phyloP scores from a whole-genome alignment of 352 stramenopile species.

The Globisporangium cederbergense region DNA sequence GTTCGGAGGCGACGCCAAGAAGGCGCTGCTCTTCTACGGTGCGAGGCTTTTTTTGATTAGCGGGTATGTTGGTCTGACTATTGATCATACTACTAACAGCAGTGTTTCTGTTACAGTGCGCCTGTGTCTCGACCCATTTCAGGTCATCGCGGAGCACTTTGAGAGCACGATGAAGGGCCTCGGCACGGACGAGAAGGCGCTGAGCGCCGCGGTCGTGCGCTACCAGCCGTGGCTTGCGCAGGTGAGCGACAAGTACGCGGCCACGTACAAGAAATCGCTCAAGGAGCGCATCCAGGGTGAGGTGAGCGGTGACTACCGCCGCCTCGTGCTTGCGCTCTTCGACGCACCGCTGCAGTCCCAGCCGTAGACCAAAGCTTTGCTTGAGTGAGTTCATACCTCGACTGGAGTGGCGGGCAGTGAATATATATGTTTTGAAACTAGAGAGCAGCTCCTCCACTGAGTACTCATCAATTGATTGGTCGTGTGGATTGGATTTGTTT shows the following conservation, averaged over 20 bases:
- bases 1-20: slow-evolving; percentile 59
- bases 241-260: slow-evolving; percentile 40
- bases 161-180: slow-evolving; percentile 60
- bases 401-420: too few relatives aligned
- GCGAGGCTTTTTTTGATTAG: slow-evolving; percentile 4
- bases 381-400: too few relatives aligned
- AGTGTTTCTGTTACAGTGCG: slow-evolving; percentile 27
- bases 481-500: too few relatives aligned
- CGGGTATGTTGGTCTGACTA: too few relatives aligned
- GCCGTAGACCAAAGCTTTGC: too few relatives aligned
- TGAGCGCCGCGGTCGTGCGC: slow-evolving; percentile 51
- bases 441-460: too few relatives aligned
- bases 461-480: too few relatives aligned
- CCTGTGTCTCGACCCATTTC: slow-evolving; percentile 46
- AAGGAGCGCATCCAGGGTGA: slow-evolving; percentile 52
- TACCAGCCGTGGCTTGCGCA: slow-evolving; percentile 46
- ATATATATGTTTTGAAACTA: too few relatives aligned
- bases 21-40: slow-evolving; percentile 66
- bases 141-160: slow-evolving; percentile 45
- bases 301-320: slow-evolving; percentile 51
- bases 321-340: slow-evolving; percentile 46
- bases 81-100: background rate
- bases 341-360: slow-evolving; percentile 26
- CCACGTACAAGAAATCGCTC: slow-evolving; percentile 38
- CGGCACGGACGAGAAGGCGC: slow-evolving; percentile 50